Base-by-base conservation (phyloP, 257 asterid species). In the Verbena officinalis region DNA sequence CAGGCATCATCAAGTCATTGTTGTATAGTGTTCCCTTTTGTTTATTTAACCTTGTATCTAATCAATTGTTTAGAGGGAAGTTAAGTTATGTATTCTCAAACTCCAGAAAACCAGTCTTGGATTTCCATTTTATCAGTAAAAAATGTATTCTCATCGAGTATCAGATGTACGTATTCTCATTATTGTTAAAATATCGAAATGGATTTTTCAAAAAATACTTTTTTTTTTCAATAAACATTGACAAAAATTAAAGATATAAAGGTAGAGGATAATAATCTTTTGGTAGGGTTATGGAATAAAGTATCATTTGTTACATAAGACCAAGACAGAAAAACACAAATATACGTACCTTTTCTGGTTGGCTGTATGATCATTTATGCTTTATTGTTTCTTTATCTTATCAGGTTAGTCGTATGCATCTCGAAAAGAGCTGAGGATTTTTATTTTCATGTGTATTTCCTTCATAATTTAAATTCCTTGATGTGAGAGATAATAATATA, bases 1-100 rank as follows among this genome's bases (percentile, higher is more conserved):
- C 33, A 54, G 60, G 45, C 73, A 71, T 64, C 60, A 71, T 36
- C 40, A 36, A 67, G 50, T 33, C 42, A 67, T 68, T 74, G 66
- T 69, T 80, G 86, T 77, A 64, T 46, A 77, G 78, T 2, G 33
- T 19, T 69, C 61, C 65, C 42, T 55, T 70, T 59, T 30, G 10
- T 6, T 69, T 64, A 64, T 31, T 51, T 39, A 40, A 55, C 61
- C 49, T 65, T 76, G 79, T 80, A 63, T 62, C 73, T 73, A 58
- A 55, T 73, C 67, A 59, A 33, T 64, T 57, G 65, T 55, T 73
- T 62, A 27, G 77, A 62, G 76, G 72, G 51, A 40, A 34, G 19
- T 33, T 54, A 27, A 27, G 33, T 27, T 27, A 27, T 27, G 5
- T 65, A 51, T 60, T 24, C 39, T 60, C 33, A 42, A n/a, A 30